phyloP scores from a whole-genome alignment of 331 rosid species.

The Rosa hybrid region DNA sequence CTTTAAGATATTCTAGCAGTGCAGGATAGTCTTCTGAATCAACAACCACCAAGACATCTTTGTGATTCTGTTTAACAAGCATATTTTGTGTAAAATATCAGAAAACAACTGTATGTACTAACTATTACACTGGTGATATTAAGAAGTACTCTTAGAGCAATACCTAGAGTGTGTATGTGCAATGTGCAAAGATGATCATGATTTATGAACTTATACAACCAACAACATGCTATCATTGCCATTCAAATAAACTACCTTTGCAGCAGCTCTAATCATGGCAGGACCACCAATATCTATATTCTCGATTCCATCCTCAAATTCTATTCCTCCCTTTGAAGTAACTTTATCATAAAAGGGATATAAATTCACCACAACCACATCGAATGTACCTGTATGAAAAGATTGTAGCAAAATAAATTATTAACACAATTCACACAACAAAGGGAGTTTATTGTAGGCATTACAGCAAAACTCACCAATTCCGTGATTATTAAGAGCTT shows the following conservation, averaged over 20 bases:
- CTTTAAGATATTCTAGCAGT: constrained; percentile 69
- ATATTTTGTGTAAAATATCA: constrained; percentile 6
- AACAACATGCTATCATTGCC: background rate
- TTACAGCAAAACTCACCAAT: constrained; percentile 58
- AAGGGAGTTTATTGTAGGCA: background rate
- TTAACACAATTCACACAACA: background rate
- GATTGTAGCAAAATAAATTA: background rate
- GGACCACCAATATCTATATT: constrained; percentile 99
- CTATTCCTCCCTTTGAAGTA: constrained; percentile 64
- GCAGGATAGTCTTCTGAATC: constrained; percentile 85
- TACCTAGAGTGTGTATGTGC: background rate
- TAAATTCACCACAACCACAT: constrained; percentile 88
- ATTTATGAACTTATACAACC: background rate
- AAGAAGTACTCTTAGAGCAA: background rate
- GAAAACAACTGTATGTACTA: background rate
- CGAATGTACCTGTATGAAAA: constrained; percentile 70
- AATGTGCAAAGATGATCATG: background rate
- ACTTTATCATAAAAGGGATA: constrained; percentile 89
- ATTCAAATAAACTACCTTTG: constrained; percentile 62
- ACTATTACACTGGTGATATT: background rate
- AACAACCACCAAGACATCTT: constrained; percentile 87
- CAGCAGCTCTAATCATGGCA: constrained; percentile 95
- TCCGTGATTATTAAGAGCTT: constrained; percentile 75
- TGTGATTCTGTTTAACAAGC: constrained; percentile 68
- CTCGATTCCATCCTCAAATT: constrained; percentile 91